These are phyloP conservation scores for Dipsacomyces acuminosporus DNA, from an alignment of 371 early-diverging fungal genomes.

Conservation along the genomic window DNA sequence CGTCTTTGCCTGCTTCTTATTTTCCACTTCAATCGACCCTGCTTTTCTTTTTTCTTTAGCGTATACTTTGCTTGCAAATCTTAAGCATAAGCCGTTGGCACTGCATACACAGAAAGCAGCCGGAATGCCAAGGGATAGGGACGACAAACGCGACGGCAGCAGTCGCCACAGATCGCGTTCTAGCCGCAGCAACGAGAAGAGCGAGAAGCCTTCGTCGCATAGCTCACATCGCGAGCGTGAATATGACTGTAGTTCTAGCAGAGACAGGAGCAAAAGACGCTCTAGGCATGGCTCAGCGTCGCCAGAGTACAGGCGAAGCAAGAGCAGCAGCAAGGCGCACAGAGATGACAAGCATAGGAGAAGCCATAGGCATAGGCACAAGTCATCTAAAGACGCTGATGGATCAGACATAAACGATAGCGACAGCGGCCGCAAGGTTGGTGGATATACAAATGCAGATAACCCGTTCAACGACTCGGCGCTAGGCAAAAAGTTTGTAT, in stretches of 20 bases:
- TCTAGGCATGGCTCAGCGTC: slow-evolving; percentile 2
- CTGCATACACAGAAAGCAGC: background rate
- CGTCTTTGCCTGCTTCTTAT: too few relatives aligned
- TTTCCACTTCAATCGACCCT: too few relatives aligned
- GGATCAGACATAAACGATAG: too few relatives aligned
- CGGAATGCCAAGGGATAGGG: slow-evolving; percentile 1
- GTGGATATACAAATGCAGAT: slow-evolving; percentile 62
- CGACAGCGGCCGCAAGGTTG: background rate
- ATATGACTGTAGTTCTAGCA: background rate
- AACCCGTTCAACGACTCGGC: slow-evolving; percentile 82
- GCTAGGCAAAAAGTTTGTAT: slow-evolving; percentile 80
- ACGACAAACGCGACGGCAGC: slow-evolving; percentile 2
- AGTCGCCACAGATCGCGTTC: too few relatives aligned
- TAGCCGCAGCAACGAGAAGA: background rate
- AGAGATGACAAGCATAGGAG: background rate
- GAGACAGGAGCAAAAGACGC: background rate
- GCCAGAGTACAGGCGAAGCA: background rate
- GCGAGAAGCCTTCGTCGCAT: background rate
- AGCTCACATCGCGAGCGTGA: background rate
- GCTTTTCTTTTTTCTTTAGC: too few relatives aligned
- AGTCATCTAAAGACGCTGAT: too few relatives aligned
- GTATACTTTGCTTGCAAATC: too few relatives aligned
- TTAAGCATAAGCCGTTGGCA: too few relatives aligned
- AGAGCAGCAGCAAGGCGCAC: slow-evolving; percentile 1
- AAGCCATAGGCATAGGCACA: background rate